A percentile compares a stretch with the other conserved stretches of the same genome.
Evolutionary conservation across 2,329 filamentous ascomycete genomes (phyloP).

Genomic region (Ceratocystis diversiconidia): DNA sequence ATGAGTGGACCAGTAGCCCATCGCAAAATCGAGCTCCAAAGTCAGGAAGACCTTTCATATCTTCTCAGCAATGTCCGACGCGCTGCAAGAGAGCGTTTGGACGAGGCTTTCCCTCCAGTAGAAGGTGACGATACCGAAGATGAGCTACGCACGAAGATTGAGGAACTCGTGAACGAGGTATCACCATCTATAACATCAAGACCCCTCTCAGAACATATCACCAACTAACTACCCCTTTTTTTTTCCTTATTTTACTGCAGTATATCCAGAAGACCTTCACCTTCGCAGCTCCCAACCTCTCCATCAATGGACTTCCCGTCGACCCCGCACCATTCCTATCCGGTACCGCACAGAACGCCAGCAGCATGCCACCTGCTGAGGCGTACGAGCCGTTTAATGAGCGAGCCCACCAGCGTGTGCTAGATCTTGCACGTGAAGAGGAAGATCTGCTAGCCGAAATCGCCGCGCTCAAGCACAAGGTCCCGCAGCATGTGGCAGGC

Average conservation of each 20-base stretch:
- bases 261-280: slow-evolving; percentile 49
- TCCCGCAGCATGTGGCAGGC: slow-evolving; percentile 33
- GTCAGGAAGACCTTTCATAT: slow-evolving; percentile 57
- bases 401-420: slow-evolving; percentile 43
- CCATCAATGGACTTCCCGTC: slow-evolving; percentile 46
- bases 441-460: slow-evolving; percentile 51
- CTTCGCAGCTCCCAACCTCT: slow-evolving; percentile 44
- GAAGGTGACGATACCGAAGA: slow-evolving; percentile 33
- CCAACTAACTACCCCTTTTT: not conserved
- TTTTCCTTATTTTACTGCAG: slow-evolving; percentile 24
- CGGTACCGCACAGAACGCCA: slow-evolving; percentile 19
- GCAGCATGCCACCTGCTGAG: slow-evolving; percentile 24
- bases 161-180: slow-evolving; percentile 46
- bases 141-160: slow-evolving; percentile 43
- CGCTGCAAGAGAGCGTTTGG: slow-evolving; percentile 52
- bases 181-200: slow-evolving; percentile 7
- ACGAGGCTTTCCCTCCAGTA: slow-evolving; percentile 52
- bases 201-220: not conserved
- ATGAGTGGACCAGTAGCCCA: slow-evolving; percentile 35
- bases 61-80: slow-evolving; percentile 55
- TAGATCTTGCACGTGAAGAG: slow-evolving; percentile 46
- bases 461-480: slow-evolving; percentile 41
- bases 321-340: slow-evolving; percentile 29
- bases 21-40: slow-evolving; percentile 67
- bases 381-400: slow-evolving; percentile 47